phyloP scores from a whole-genome alignment of 2,329 filamentous ascomycete species.

The Aspergillus sp. region DNA sequence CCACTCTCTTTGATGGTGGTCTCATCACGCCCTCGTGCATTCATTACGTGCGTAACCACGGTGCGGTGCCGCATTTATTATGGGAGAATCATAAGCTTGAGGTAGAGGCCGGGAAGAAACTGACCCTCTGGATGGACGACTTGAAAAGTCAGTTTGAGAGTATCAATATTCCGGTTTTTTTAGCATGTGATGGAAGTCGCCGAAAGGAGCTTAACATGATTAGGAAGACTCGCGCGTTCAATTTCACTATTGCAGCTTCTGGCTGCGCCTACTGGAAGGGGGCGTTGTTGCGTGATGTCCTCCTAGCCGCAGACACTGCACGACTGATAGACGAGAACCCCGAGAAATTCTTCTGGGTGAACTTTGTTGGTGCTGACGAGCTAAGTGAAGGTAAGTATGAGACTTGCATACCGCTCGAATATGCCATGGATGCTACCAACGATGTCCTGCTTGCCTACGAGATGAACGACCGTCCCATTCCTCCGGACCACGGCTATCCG shows the following conservation, averaged over 20 bases:
- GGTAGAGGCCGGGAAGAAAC: conserved; percentile 34
- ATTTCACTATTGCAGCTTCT: conserved; percentile 48
- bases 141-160: conserved; percentile 42
- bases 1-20: conserved; percentile 46
- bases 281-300: conserved; percentile 46
- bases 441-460: conserved; percentile 48
- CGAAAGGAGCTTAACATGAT: conserved; percentile 55
- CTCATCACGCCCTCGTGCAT: conserved; percentile 53
- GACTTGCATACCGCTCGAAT: conserved; percentile 51
- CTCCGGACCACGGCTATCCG: conserved; percentile 46
- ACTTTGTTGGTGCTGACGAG: conserved; percentile 52
- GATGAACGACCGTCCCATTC: conserved; percentile 43
- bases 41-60: conserved; percentile 56
- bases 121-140: conserved; percentile 49
- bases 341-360: conserved; percentile 41
- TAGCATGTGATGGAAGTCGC: conserved; percentile 53
- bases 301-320: conserved; percentile 43
- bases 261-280: conserved; percentile 56
- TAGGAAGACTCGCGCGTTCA: conserved; percentile 49
- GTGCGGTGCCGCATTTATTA: conserved; percentile 51
- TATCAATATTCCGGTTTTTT: conserved; percentile 50
- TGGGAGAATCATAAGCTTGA: conserved; percentile 53
- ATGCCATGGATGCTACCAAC: conserved; percentile 49
- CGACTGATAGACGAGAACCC: conserved; percentile 13
- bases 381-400: conserved; percentile 49